A percentile compares a stretch with the other conserved stretches of the same genome.
phyloP scores from a whole-genome alignment of 2,329 filamentous ascomycete species.

The Neonectria hederae region DNA sequence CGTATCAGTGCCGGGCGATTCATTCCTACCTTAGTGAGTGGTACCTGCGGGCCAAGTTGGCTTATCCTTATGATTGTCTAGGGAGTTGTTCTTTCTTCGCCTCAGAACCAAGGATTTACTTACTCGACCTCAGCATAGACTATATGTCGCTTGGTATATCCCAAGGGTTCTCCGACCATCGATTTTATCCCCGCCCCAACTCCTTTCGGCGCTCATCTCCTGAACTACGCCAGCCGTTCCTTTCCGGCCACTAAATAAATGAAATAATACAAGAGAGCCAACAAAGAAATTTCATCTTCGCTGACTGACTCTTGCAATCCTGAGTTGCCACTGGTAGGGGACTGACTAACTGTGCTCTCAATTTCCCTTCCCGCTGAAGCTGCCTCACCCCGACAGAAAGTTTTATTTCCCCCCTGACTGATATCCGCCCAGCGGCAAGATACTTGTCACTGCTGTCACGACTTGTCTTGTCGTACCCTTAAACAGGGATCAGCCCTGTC shows the following conservation, averaged over 20 bases:
- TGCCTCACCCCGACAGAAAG: conserved; percentile 8
- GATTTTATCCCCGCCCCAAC: conserved; percentile 28
- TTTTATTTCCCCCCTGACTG: conserved; percentile 39
- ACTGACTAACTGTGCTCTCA: conserved; percentile 1
- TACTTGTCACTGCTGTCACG: neutral
- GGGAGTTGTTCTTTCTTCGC: conserved; percentile 13
- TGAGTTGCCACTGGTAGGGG: neutral
- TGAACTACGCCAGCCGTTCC: neutral
- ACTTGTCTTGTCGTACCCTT: conserved; percentile 7
- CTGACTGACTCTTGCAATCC: neutral
- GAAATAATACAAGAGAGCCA: neutral
- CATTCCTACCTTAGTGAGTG: neutral
- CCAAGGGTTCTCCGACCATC: conserved; percentile 31
- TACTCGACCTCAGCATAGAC: conserved; percentile 15
- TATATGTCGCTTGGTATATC: conserved; percentile 37
- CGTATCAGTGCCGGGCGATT: neutral
- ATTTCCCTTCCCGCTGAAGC: conserved; percentile 12
- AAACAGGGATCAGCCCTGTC: conserved; percentile 32
- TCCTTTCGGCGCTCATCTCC: conserved; percentile 3
- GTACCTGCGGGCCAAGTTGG: conserved; percentile 1
- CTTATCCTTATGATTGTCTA: neutral
- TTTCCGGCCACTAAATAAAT: neutral
- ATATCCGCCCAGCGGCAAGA: conserved; percentile 9
- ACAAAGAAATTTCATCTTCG: neutral
- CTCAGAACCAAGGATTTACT: conserved; percentile 4